Percentiles rank a stretch among this genome's conserved stretches.
phyloP scores from a whole-genome alignment of 805 yeast species.

The Lipomyces mesembrius region DNA sequence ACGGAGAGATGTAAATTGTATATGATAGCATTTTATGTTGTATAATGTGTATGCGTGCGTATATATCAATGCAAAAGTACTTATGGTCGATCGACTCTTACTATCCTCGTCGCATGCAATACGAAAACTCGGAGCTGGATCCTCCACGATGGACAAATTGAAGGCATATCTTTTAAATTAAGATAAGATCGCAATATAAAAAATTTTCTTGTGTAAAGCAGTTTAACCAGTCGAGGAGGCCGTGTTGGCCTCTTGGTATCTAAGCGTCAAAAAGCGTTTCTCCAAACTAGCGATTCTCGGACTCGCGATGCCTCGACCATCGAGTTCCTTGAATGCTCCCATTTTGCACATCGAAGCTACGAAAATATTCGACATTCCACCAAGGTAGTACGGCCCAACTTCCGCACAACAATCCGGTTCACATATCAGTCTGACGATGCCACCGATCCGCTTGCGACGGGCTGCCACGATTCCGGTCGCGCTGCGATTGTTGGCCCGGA shows the following conservation, averaged over 20 bases:
- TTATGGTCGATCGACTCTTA: neutral
- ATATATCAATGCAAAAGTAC: neutral
- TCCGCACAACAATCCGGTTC: neutral
- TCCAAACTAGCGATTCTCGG: neutral
- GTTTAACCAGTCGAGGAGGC: neutral
- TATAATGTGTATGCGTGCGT: slow-evolving; percentile 1
- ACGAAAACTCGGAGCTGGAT: neutral
- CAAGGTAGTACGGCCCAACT: neutral
- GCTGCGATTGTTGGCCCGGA: slow-evolving; percentile 6
- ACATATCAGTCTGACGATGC: neutral
- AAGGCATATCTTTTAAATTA: neutral
- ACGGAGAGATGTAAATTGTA: neutral
- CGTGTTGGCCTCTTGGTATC: neutral
- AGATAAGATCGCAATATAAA: neutral
- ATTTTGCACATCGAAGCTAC: neutral
- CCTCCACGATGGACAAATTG: neutral
- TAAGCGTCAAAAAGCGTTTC: neutral
- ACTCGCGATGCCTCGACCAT: neutral
- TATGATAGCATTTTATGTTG: slow-evolving; percentile 7
- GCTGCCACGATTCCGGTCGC: neutral
- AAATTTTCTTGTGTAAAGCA: neutral
- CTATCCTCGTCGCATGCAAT: neutral
- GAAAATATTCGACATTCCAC: neutral
- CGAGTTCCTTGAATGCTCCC: neutral
- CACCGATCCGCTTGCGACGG: neutral